A percentile compares a stretch with the other conserved stretches of the same genome.
Conservation (phyloP, 768 basidiomycete species). For the Thelephora aurantiotincta region DNA sequence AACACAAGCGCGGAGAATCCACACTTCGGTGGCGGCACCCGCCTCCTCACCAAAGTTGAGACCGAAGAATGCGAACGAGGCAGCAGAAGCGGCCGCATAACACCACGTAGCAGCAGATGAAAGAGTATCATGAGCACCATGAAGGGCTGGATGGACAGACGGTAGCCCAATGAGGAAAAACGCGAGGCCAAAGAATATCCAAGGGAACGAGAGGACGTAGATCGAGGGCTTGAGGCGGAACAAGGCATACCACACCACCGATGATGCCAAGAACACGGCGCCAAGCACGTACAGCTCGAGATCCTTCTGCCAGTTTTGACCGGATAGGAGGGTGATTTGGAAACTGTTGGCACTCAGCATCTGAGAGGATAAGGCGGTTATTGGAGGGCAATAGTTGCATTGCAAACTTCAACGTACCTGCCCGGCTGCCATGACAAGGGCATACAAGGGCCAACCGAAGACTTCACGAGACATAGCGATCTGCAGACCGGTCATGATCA, state of each 20-base stretch:
- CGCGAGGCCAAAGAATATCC: slow-evolving; percentile 83
- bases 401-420: slow-evolving; percentile 34
- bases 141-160: slow-evolving; percentile 47
- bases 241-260: slow-evolving; percentile 79
- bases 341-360: slow-evolving; percentile 89
- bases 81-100: slow-evolving; percentile 87
- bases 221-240: slow-evolving; percentile 84
- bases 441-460: slow-evolving; percentile 83
- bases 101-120: slow-evolving; percentile 77
- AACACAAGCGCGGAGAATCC: slow-evolving; percentile 82
- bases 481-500: slow-evolving; percentile 75
- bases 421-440: slow-evolving; percentile 75
- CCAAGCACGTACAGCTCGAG: slow-evolving; percentile 86
- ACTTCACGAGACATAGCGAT: slow-evolving; percentile 72
- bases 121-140: slow-evolving; percentile 48
- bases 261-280: slow-evolving; percentile 73
- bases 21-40: slow-evolving; percentile 91
- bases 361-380: slow-evolving; percentile 16
- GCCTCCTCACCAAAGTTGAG: slow-evolving; percentile 97
- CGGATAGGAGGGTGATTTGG: slow-evolving; percentile 84
- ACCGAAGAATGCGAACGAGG: slow-evolving; percentile 87
- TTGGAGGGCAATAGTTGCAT: not conserved
- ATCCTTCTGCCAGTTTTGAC: slow-evolving; percentile 70
- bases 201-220: slow-evolving; percentile 74
- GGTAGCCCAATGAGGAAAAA: slow-evolving; percentile 90